Evolutionary conservation across 2,329 filamentous ascomycete genomes (phyloP), one percentile per base, ranked within the genome.

Genomic region (Pseudomassariella vexata): DNA sequence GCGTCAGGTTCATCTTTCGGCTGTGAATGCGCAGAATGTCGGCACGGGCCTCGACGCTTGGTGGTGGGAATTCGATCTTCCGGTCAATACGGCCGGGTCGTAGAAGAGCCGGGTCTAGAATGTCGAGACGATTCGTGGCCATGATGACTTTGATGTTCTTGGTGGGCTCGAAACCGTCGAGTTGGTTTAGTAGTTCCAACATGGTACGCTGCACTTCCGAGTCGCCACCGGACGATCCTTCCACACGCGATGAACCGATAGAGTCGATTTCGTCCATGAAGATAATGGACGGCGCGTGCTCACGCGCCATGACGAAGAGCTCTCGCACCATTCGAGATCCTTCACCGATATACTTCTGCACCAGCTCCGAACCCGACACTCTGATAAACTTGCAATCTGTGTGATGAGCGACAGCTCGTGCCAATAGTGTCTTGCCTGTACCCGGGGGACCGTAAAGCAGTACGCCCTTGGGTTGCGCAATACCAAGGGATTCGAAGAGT

Each of bases 111-210:
- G 92, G 92, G 59, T 98, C 92, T 28, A 98, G 77, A 44, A 98
- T 96, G 52, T 98, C 92, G 43, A 98, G 76, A 57, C 92, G 85
- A 65, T 98, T 98, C 29, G 92, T 98, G 34, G 92, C 92, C 90
- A 98, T 98, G 66, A 98, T 94, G 60, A 98, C 87, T 65, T 98
- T 98, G 79, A 98, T 98, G 66, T 96, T 96, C 72, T 98, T 98
- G 28, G 90, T 96, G 5, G 92, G 92, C 65, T 96, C 92, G 63
- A 98, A 98, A 30, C 92, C 92, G 57, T 98, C 92, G 39, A 98
- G 77, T 70, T 98, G 92, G 68, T 98, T 98, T 45, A 98, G 79
- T 39, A 98, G 72, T 62, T 98, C 92, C 65, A 98, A 66, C 92
- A 98, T 98, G 28, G 92, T 98, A 52, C 92, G 82, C 67, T 98